phyloP scores from a whole-genome alignment of 768 basidiomycete genomes.

The Suillus lakei region DNA sequence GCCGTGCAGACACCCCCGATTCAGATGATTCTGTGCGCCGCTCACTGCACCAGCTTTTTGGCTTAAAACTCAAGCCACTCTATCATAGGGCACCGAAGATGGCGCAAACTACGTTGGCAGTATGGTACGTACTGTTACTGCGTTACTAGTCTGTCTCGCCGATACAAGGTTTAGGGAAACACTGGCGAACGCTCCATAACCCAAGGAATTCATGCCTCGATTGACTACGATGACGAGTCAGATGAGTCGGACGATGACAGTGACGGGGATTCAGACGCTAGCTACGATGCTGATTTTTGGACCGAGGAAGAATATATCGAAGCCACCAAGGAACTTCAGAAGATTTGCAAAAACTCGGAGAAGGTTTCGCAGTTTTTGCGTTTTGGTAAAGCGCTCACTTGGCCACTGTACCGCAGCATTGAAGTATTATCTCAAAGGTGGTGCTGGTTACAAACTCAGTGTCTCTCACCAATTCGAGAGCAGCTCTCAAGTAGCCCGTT shows the following conservation, averaged over 20 bases:
- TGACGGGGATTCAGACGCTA: background rate
- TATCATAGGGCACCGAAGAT: background rate
- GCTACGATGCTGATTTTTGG: background rate
- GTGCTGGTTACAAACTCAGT: background rate
- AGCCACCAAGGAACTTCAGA: background rate
- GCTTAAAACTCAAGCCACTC: background rate
- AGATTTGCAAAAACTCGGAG: background rate
- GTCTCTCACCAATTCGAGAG: conserved; percentile 2
- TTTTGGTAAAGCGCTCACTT: background rate
- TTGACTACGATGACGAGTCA: background rate
- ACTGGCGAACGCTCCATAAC: background rate
- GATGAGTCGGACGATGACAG: background rate
- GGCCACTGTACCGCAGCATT: background rate
- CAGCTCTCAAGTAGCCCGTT: background rate
- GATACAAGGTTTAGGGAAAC: background rate
- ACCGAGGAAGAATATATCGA: background rate
- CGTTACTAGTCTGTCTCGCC: background rate
- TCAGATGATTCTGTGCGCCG: background rate
- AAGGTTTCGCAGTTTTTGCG: conserved; percentile 1
- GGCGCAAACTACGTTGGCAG: background rate
- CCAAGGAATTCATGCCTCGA: background rate
- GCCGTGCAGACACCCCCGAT: too few relatives aligned
- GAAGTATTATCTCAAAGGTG: background rate
- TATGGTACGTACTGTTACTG: background rate
- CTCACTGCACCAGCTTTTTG: background rate